These are phyloP conservation scores for Phytophthora lateralis DNA, from an alignment of 352 stramenopile genomes.

Conservation along the genomic window DNA sequence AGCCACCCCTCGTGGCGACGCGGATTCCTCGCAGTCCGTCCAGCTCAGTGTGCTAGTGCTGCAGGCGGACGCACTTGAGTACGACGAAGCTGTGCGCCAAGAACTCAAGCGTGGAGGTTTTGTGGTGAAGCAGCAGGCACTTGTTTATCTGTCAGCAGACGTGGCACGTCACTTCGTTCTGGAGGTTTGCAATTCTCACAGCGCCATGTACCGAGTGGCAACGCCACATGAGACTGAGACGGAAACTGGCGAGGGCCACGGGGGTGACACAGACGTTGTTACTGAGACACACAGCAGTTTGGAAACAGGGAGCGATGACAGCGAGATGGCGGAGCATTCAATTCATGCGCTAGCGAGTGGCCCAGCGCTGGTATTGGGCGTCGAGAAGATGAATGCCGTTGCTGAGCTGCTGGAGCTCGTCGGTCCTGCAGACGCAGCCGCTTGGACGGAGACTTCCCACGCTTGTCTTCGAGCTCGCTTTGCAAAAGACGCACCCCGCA, in stretches of 20 bases:
- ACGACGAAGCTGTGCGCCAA: constrained; percentile 57
- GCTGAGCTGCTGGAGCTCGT: constrained; percentile 60
- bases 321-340: constrained; percentile 27
- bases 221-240: constrained; percentile 10
- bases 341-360: constrained; percentile 38
- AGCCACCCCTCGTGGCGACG: constrained; percentile 23
- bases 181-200: constrained; percentile 45
- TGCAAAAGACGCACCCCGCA: constrained; percentile 34
- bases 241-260: constrained; percentile 2
- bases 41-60: constrained; percentile 62
- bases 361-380: constrained; percentile 46
- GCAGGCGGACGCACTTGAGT: constrained; percentile 53
- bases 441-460: constrained; percentile 29
- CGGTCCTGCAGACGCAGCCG: constrained; percentile 34
- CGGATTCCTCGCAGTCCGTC: constrained; percentile 9
- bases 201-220: constrained; percentile 23
- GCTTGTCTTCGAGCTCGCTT: constrained; percentile 49
- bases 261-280: not conserved
- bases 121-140: constrained; percentile 46
- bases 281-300: not conserved
- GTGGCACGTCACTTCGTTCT: constrained; percentile 45
- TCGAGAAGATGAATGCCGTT: constrained; percentile 57
- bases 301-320: constrained; percentile 11
- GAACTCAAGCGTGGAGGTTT: constrained; percentile 58
- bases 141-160: constrained; percentile 47